Evolutionary conservation across 768 basidiomycete species (phyloP), one percentile per base, ranked within the genome.

Genomic region (Podaxis mareebaensis): DNA sequence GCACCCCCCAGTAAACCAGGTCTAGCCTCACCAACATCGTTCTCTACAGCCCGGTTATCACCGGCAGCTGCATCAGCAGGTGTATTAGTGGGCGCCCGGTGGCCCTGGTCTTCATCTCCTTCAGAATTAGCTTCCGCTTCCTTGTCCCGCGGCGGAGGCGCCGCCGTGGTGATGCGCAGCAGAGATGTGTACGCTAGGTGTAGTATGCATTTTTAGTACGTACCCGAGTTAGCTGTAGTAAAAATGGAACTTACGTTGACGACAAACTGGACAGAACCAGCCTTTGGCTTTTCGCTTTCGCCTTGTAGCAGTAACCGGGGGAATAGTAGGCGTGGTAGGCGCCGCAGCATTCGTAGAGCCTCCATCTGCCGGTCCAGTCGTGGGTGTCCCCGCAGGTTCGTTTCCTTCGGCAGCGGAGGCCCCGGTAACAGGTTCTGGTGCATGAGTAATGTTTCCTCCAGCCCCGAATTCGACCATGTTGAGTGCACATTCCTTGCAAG

Each of bases 401-500:
- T 75, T 38, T 22, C 48, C 58, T 6, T 71, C 73, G 1, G 70
- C 70, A 11, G 70, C 72, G 3, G 71, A 71, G 8, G 71, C 67
- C 5, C 75, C 71, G 2, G 73, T 67, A 1, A 75, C 77, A 0
- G 78, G 70, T 12, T 81, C 81, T 6, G 81, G 79, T 2, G 76
- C 69, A 57, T 92, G 88, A n/a, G 82, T 83, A 55, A 96, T 91
- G 53, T 82, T 88, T 2, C 95, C 95, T 2, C 95, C 95, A 0
- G 95, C 95, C 30, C 95, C 95, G 72, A 95, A 98, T 74, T 98
- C 95, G 54, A 98, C 90, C 95, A 98, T 98, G 72, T 96, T 96
- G 58, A 97, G 76, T 0, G 95, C 95, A 71, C 95, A 98, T 52
- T 96, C 95, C 70, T 92, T 89, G 79, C 95, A 98, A 4, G 95